A percentile compares a stretch with the other conserved stretches of the same genome.
Evolutionary conservation across 345 rosid species (phyloP).

Genomic region (Corymbia maculata): DNA sequence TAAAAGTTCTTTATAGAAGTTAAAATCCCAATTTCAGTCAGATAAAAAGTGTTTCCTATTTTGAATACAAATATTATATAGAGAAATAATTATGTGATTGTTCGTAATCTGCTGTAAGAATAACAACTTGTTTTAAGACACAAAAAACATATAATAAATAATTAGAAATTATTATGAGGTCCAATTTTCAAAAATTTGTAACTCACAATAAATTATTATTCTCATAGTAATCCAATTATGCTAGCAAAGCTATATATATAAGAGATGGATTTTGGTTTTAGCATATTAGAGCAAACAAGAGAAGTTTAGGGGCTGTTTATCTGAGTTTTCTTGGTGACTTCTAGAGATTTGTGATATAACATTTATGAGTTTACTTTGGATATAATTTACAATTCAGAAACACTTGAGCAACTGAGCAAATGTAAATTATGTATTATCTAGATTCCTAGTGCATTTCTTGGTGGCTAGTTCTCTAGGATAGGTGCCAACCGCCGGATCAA

Average conservation of each 20-base stretch:
- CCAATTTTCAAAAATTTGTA: too few species aligned
- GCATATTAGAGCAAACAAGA: neutral
- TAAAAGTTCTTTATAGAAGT: neutral
- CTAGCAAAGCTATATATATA: neutral
- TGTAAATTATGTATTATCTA: neutral
- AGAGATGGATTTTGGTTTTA: neutral
- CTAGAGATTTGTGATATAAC: neutral
- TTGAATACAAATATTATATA: too few species aligned
- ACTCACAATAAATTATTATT: too few species aligned
- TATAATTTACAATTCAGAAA: neutral
- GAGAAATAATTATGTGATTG: too few species aligned
- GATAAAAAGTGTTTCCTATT: neutral
- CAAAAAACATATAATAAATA: too few species aligned
- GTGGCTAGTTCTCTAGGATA: fast-evolving
- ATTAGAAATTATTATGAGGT: too few species aligned
- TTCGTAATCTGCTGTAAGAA: too few species aligned
- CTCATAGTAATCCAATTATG: too few species aligned
- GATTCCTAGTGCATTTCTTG: neutral
- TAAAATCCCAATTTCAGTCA: neutral
- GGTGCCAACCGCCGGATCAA: neutral
- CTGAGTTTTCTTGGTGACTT: neutral
- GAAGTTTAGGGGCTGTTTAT: neutral
- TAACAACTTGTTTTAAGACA: too few species aligned
- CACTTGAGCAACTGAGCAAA: neutral
- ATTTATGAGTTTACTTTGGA: neutral